A percentile compares a stretch with the other conserved stretches of the same genome.
These are phyloP conservation scores for Moelleriella libera DNA, from an alignment of 2,329 filamentous ascomycete species.

Conservation along the genomic window DNA sequence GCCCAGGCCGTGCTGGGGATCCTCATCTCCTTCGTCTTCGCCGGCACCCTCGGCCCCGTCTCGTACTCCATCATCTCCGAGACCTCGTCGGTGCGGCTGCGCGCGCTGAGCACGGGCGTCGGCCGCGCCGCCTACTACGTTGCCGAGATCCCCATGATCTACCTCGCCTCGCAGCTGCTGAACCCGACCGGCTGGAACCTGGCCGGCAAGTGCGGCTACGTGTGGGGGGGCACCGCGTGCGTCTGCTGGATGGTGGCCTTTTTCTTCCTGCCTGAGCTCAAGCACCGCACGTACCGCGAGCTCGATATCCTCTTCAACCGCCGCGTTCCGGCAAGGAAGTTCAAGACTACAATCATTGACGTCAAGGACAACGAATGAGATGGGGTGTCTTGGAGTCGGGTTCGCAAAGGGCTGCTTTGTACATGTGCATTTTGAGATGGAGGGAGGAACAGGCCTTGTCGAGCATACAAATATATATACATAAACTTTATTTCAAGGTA, in stretches of 20 bases:
- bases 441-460: too few relatives aligned
- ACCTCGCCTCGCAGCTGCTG: conserved; percentile 22
- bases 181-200: conserved; percentile 23
- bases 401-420: background rate
- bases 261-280: conserved; percentile 37
- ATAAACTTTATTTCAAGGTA: too few relatives aligned
- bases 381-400: background rate
- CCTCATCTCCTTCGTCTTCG: conserved; percentile 23
- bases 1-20: conserved; percentile 22
- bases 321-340: conserved; percentile 13
- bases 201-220: conserved; percentile 29
- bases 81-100: conserved; percentile 26
- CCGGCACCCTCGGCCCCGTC: conserved; percentile 21
- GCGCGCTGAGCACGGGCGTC: conserved; percentile 22
- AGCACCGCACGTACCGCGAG: conserved; percentile 28
- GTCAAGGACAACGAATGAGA: conserved; percentile 3
- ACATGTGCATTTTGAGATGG: too few relatives aligned
- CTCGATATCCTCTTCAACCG: conserved; percentile 27
- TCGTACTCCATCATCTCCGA: conserved; percentile 27
- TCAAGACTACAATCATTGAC: conserved; percentile 5
- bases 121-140: conserved; percentile 25
- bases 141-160: conserved; percentile 26
- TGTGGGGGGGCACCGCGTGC: conserved; percentile 27
- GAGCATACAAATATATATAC: too few relatives aligned
- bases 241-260: conserved; percentile 23